Evolutionary conservation across 176 grass and related monocot species (phyloP), one percentile per base, ranked within the genome.

Genomic region (Aegilops sharonensis): DNA sequence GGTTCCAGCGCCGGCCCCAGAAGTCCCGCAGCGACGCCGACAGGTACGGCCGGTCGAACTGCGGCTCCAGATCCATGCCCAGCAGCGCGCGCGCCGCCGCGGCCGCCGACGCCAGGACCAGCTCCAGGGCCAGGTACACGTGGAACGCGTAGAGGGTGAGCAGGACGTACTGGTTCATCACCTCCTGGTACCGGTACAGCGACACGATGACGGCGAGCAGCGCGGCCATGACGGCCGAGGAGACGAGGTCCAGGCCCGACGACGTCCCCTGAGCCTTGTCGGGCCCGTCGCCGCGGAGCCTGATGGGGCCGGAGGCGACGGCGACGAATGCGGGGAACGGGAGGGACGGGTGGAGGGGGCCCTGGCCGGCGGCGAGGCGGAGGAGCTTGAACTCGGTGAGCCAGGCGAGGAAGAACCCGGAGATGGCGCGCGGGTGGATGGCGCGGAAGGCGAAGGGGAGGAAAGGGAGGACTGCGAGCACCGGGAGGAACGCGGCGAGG

Each of bases 1-100:
- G 73, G 85, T 97, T 97, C 94, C 94, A 97, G 18, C 94, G 66
- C 25, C 94, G 88, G 14, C 92, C 91, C 94, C 89, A 97, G 64
- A 92, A 94, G 25, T 97, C 94, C 3, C 82, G 30, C 4, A 94
- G 83, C 17, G 90, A 91, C 2, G 76, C 17, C 0, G 94, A 80
- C 9, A 91, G 75, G 73, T 92, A 94, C 0, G 88, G 94, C 73
- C 67, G 78, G 89, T 97, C 74, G 92, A 97, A 94, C 57, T 94
- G 94, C 30, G 94, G 88, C 71, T 92, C 90, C 42, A 97, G 82
- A 18, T 92, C 83, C 30, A 90, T 43, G 12, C 78, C 85, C 24
- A 87, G 75, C n/a, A 90, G 5, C 61, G 79, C 62, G 36, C 85
- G 63, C 25, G 80, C 79, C 12, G 43, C 67, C 47, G 75, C 83